A percentile compares a stretch with the other conserved stretches of the same genome.
phyloP scores from a whole-genome alignment of 495 filamentous ascomycete genomes.

The Lophiostoma macrostomum region DNA sequence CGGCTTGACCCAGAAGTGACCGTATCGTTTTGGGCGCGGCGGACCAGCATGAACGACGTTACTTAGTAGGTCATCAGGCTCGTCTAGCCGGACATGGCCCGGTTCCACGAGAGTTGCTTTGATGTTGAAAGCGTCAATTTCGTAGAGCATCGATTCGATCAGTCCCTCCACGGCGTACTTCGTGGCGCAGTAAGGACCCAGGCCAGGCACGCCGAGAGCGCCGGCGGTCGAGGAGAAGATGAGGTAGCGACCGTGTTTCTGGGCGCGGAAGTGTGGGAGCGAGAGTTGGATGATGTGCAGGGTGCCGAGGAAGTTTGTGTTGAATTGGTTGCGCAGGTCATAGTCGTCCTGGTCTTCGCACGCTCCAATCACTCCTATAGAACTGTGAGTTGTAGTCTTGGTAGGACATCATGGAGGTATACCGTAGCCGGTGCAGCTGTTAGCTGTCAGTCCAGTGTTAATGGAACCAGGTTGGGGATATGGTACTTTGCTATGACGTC shows the following conservation, averaged over 20 bases:
- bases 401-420: background rate
- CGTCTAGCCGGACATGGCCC: slow-evolving; percentile 79
- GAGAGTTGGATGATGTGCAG: slow-evolving; percentile 89
- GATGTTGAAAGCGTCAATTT: slow-evolving; percentile 86
- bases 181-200: slow-evolving; percentile 92
- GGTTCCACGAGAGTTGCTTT: slow-evolving; percentile 91
- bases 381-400: background rate
- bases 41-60: too few relatives aligned
- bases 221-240: slow-evolving; percentile 92
- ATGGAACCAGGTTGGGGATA: background rate
- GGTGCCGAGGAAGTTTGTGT: slow-evolving; percentile 94
- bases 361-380: slow-evolving; percentile 77
- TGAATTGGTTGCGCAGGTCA: slow-evolving; percentile 93
- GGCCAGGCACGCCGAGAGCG: slow-evolving; percentile 81
- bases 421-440: slow-evolving; percentile 68
- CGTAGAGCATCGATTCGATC: slow-evolving; percentile 93
- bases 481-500: slow-evolving; percentile 79
- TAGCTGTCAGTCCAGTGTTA: background rate
- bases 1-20: slow-evolving; percentile 87
- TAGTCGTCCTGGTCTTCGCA: slow-evolving; percentile 96
- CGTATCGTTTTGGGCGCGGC: slow-evolving; percentile 51
- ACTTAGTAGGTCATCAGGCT: slow-evolving; percentile 40
- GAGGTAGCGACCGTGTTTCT: slow-evolving; percentile 72
- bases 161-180: slow-evolving; percentile 96
- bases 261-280: slow-evolving; percentile 80